phyloP scores from a whole-genome alignment of 2,329 filamentous ascomycete genomes.

The Penicillium sp. region DNA sequence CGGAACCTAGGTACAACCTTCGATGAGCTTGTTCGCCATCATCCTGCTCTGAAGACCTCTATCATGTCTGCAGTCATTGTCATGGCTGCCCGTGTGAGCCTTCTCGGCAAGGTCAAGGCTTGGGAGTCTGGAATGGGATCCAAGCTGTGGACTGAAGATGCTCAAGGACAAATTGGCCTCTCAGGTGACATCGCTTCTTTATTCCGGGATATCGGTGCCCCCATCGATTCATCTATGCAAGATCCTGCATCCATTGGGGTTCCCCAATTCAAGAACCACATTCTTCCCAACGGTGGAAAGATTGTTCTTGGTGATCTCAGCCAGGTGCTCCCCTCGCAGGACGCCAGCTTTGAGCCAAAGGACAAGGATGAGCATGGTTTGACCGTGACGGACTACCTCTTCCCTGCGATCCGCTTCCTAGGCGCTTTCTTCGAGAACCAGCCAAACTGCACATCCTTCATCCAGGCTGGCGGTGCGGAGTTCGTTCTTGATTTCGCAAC shows the following conservation, averaged over 20 bases:
- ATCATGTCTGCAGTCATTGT: conserved; percentile 84
- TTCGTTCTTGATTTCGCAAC: conserved; percentile 79
- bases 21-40: conserved; percentile 91
- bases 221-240: conserved; percentile 25
- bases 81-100: conserved; percentile 79
- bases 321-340: conserved; percentile 25
- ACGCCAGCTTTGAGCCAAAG: conserved; percentile 40
- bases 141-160: conserved; percentile 67
- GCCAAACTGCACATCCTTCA: conserved; percentile 69
- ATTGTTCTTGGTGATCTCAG: conserved; percentile 31
- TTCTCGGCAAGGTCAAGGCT: conserved; percentile 70
- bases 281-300: conserved; percentile 39
- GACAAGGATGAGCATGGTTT: conserved; percentile 52
- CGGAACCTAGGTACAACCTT: conserved; percentile 77
- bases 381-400: conserved; percentile 67
- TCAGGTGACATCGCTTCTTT: conserved; percentile 52
- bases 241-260: conserved; percentile 25
- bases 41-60: conserved; percentile 74
- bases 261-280: conserved; percentile 26
- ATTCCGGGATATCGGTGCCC: conserved; percentile 35
- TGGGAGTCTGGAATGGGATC: conserved; percentile 69
- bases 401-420: conserved; percentile 74
- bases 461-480: conserved; percentile 77
- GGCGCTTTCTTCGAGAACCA: conserved; percentile 72
- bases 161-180: conserved; percentile 58